Evolutionary conservation across 108 stramenopile species (phyloP), one percentile per base, ranked within the genome.

Genomic region (Asterionellopsis glacialis): DNA sequence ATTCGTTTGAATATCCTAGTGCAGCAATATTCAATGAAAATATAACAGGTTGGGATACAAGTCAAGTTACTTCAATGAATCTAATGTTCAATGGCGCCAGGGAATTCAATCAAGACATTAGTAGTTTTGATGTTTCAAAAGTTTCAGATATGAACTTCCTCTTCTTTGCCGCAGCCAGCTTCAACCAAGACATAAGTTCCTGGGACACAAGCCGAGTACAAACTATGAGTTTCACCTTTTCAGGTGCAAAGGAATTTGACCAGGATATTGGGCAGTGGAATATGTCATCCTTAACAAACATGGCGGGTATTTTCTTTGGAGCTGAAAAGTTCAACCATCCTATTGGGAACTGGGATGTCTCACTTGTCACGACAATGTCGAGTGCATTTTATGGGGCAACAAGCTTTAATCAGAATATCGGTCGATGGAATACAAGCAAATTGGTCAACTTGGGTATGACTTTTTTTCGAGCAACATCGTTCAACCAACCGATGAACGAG

Each of bases 231-330:
- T 19, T 19, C 19, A 16, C 21, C 5, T 48, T 48, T 21, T 41
- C 26, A 4, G 23, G 47, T 27, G 61, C 57, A 12, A 10, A 11
- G 1, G 25, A 16, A 24, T 69, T 69, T 33, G 41, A 41, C 33
- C 49, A 61, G 15, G 63, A 64, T 64, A 57, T 69, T 6, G n/a
- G 38, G 42, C 24, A 19, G 33, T 80, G 79, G 79, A 66, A 80
- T 55, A 59, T 66, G 42, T 50, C 51, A 2, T 53, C 43, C 9
- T 74, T 69, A 15, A 47, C 15, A 40, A 44, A 58, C 24, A 64
- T 77, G 21, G 27, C 22, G 14, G 41, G 61, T 12, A 72, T 75
- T 70, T 75, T 82, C 45, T 26, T 23, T 22, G 59, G 61, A 18
- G 45, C 72, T 12, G n/a, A 54, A 12, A 24, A 23, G 12, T 75